These are phyloP conservation scores for Aegilops longissima DNA, from an alignment of 176 grass and related monocot genomes.

Conservation along the genomic window DNA sequence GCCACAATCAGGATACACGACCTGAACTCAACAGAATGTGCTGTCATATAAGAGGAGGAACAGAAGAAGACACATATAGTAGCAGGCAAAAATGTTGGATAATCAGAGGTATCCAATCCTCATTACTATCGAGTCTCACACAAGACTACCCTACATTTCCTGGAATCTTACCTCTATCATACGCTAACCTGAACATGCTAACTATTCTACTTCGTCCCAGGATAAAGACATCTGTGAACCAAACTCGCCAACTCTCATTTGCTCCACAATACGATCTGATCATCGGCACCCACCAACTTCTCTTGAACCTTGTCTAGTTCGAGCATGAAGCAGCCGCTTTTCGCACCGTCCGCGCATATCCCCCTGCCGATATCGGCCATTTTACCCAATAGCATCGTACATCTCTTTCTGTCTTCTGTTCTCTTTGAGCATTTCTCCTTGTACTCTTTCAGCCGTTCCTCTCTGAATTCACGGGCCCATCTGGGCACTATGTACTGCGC, in stretches of 20 bases:
- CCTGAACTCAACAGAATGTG: neutral
- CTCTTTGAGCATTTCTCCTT: neutral
- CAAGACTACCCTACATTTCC: neutral
- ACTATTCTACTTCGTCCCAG: neutral
- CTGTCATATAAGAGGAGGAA: neutral
- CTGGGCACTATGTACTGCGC: slow-evolving; percentile 29
- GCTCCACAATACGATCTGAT: neutral
- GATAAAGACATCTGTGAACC: neutral
- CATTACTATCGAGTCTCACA: neutral
- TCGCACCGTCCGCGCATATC: neutral
- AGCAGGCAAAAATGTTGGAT: neutral
- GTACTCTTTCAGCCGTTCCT: neutral
- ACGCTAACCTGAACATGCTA: neutral
- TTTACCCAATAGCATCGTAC: slow-evolving; percentile 9
- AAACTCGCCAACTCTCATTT: neutral
- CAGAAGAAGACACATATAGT: neutral
- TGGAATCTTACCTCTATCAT: neutral
- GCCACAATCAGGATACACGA: neutral
- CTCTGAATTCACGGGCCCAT: slow-evolving; percentile 28
- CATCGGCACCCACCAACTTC: neutral
- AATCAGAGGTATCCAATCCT: neutral
- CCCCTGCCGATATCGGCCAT: neutral
- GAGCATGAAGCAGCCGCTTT: neutral
- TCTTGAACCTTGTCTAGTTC: slow-evolving; percentile 8
- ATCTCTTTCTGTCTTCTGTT: neutral